Conservation (phyloP, 2,329 filamentous ascomycete genomes). For the Fusarium bulbicola region DNA sequence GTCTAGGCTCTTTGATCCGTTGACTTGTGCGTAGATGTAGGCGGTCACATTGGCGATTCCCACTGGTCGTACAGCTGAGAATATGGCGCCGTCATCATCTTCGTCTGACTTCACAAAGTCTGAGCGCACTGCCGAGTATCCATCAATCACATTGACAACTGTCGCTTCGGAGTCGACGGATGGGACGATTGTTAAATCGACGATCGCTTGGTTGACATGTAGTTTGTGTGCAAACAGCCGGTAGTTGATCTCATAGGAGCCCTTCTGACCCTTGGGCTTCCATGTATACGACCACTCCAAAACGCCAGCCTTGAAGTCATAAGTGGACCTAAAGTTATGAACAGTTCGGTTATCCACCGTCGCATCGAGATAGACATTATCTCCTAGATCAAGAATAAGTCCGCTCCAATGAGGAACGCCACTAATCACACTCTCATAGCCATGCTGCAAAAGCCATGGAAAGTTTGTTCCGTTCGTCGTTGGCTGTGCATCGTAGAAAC, state of each 20-base stretch:
- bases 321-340: background rate
- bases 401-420: background rate
- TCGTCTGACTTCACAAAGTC: background rate
- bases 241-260: background rate
- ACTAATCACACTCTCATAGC: background rate
- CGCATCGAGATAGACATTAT: background rate
- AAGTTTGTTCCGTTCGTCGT: background rate
- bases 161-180: background rate
- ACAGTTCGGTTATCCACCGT: background rate
- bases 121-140: background rate
- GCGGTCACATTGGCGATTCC: background rate
- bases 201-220: background rate
- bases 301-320: background rate
- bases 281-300: background rate
- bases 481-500: background rate
- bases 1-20: background rate
- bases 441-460: conserved; percentile 4
- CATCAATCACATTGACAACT: background rate
- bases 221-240: background rate
- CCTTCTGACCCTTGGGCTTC: background rate
- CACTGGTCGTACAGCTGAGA: background rate
- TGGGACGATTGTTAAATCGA: background rate
- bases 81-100: background rate
- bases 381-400: background rate
- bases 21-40: background rate